Evolutionary conservation across 768 basidiomycete genomes (phyloP), one percentile per base, ranked within the genome.

Genomic region (Mycena amicta): DNA sequence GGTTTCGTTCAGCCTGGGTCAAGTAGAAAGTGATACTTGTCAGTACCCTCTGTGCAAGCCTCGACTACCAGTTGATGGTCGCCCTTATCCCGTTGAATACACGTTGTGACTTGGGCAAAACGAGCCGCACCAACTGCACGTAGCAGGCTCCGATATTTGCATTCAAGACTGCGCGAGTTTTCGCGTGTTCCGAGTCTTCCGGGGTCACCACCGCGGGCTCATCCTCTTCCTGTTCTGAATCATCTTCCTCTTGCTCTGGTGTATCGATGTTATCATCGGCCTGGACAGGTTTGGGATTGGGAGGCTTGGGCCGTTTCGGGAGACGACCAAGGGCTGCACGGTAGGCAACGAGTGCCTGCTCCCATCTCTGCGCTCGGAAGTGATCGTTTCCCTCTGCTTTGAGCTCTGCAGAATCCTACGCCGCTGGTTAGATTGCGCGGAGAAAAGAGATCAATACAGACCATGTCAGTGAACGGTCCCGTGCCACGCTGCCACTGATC

Each of bases 131-230:
- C 72, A 92, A 72, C 67, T 92, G 92, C 4, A 91, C 79, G 68
- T 87, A 78, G 66, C 93, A 95, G 52, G 94, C 95, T 0, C 82
- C 94, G 37, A 96, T 86, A 68, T 98, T 98, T n/a, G 90, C 88
- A 69, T 90, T 83, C 63, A 95, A 70, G 16, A 92, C 78, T 28
- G 93, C 86, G 53, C 92, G 82, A 25, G 82, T 77, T 66, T 85
- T 86, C 13, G 77, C 74, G 61, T 78, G 82, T 52, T 84, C 77
- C 33, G 63, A 40, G 33, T 85, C 78, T 29, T 71, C 73, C 15
- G 69, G 63, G 22, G 74, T 67, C 30, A 61, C 22, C 23, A 64
- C 64, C 55, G 70, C 65, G 57, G 55, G 55, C 25, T 64, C 56
- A 56, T 37, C 52, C n/a, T 54, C 56, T 18, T 63, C 57, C 39